A percentile compares a stretch with the other conserved stretches of the same genome.
Conservation (phyloP, 192 early-diverging fungal genomes). For the Lobosporangium transversale region DNA sequence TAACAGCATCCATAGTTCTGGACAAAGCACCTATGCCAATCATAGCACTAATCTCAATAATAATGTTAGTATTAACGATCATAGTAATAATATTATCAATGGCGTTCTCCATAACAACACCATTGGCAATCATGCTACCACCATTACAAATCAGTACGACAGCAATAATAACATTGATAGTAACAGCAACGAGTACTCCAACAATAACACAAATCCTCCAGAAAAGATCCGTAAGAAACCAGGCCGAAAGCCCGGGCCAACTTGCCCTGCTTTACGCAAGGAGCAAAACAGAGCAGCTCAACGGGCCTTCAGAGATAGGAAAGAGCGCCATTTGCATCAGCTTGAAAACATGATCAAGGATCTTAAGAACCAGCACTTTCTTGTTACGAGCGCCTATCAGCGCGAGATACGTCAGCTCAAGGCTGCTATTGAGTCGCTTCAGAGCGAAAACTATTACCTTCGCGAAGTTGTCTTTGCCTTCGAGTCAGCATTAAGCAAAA, state of each 20-base stretch:
- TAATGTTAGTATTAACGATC: neutral
- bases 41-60: too few species aligned
- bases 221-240: conserved; percentile 33
- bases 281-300: conserved; percentile 91
- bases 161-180: conserved; percentile 8
- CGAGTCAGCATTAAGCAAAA: conserved; percentile 52
- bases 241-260: conserved; percentile 63
- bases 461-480: conserved; percentile 57
- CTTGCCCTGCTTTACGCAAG: conserved; percentile 64
- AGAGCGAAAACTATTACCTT: conserved; percentile 58
- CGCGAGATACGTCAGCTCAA: conserved; percentile 49
- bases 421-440: conserved; percentile 35
- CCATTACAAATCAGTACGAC: too few species aligned
- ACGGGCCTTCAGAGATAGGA: conserved; percentile 88
- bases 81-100: neutral
- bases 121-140: too few species aligned
- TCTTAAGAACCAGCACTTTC: conserved; percentile 68
- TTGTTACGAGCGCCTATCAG: conserved; percentile 41
- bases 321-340: conserved; percentile 77
- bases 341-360: conserved; percentile 79
- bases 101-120: too few species aligned
- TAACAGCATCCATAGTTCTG: neutral
- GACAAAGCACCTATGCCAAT: conserved; percentile 1
- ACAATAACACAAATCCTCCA: neutral
- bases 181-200: conserved; percentile 13